Evolutionary conservation across 768 basidiomycete species (phyloP), one percentile per base, ranked within the genome.

Genomic region (Polyporus arcularius): DNA sequence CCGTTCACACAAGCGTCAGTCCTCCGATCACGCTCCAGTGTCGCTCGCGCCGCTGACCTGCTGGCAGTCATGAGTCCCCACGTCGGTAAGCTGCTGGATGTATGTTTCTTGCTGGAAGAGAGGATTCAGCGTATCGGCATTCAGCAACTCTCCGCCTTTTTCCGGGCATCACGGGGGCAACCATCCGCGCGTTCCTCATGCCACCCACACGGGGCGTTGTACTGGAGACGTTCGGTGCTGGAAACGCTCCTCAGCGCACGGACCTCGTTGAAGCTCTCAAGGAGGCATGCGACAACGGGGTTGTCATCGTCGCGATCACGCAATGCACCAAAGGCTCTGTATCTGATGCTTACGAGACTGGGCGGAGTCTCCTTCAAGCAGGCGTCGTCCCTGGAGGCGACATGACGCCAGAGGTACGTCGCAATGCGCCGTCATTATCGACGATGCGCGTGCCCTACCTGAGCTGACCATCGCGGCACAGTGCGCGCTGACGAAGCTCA

Each of bases 331-430:
- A 88, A 71, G 96, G 96, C 8, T 82, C 88, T 4, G 95, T 98
- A 9, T 89, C 88, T 9, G 86, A 89, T 67, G 86, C 88, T 15
- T 96, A 96, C 66, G 87, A 90, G 74, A 89, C 90, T 12, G 92
- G 90, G 4, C 78, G 87, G 65, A 82, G 83, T 3, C 77, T 95
- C 21, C 76, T 86, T 38, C 80, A 85, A 49, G 81, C 78, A n/a
- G 94, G 94, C 0, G 88, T 96, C 18, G 83, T 95, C 12, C 82
- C 91, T 0, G 94, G 94, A 6, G 85, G 85, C 30, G 95, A 97
- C 72, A 96, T 96, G 94, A 97, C 95, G 1, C 92, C 94, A n/a
- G 94, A 96, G 84, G 92, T 92, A 60, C 28, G 62, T 53, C n/a
- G 35, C 30, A 12, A 41, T 75, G 59, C 30, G n/a, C 15, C 42